Evolutionary conservation across 148 eudicot species (phyloP), one percentile per base, ranked within the genome.

Genomic region (Fallopia convolvulus): DNA sequence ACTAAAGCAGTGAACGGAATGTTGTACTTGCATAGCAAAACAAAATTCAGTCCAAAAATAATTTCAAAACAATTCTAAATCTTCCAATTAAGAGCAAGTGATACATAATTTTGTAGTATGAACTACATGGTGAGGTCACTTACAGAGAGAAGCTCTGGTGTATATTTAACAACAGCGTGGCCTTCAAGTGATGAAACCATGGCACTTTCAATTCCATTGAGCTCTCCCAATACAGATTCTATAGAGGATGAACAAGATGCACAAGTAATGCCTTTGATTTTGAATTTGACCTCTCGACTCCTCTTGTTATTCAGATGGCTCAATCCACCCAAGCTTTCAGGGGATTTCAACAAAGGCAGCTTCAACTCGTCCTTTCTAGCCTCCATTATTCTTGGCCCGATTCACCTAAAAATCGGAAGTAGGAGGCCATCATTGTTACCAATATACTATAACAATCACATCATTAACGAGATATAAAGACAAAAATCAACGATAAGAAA

Each of bases 121-220:
- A 9, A 58, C 65, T 58, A 23, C 65, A 21, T 58, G 44, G 3
- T 23, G 72, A 73, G 33, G 47, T 68, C 53, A 75, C 90, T 92
- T 80, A 94, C 99, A 82, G 70, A 61, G 52, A 90, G 65, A 58
- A 85, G 76, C 71, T 80, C 87, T 40, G 99, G 94, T 42, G 80
- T 48, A 80, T 88, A 89, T 79, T 83, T 89, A 70, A 94, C 88
- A 39, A 90, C 91, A 49, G 93, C 77, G 80, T 88, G 87, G 74
- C 99, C 97, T 77, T 92, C 88, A 81, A 94, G 85, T 0, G 89
- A 52, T 50, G 99, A 94, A 71, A 92, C 88, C 79, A 55, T 81
- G 32, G 79, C 89, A 83, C 80, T 78, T 77, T 85, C 77, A 18
- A 94, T 84, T 36, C 99, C 99, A 85, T 82, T 78, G 77, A 90